Base-by-base conservation (phyloP, 2,329 filamentous ascomycete genomes). In the Chrysosporium queenslandicum region DNA sequence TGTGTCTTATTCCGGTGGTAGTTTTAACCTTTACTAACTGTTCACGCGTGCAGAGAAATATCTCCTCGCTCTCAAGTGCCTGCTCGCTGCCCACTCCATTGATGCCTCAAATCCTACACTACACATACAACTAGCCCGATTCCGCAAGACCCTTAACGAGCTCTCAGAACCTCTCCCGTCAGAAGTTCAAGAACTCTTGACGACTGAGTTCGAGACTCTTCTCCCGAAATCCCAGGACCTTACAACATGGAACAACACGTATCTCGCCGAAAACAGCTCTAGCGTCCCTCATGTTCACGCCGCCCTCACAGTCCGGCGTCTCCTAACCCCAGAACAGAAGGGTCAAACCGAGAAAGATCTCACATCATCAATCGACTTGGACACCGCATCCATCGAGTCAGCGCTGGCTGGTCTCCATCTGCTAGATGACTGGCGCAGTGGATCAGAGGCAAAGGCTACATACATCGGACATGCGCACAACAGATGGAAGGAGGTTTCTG, bases 11-110 rank as follows among this genome's bases (percentile, higher is more conserved):
- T 27, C 11, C 18, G 25, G 9, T 32, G 30, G 41, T 37, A n/a
- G 6, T 9, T 16, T 16, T 32, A 4, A 20, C 6, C 2, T 23
- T 49, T 20, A 11, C 50, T 52, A 46, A 46, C 41, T 27, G 11
- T 27, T 3, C 1, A 27, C 5, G 1, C 50, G 18, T 42, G 30
- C 62, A 91, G 90, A 82, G 65, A 96, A 96, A 74, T 88, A 86
- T 63, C 72, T 94, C 40, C 83, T 94, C 55, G 91, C 92, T 0
- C 77, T 96, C 54, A 86, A 87, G 63, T 95, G 87, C 68, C 78
- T 98, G 50, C 80, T 86, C 46, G 83, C 86, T 16, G 83, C 87
- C 25, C 72, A 81, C 52, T 74, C 77, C 2, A 74, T 96, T 30
- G 83, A 92, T 56, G 68, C 82, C 2, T 74, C 81, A 42, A 77